These are phyloP conservation scores for Powellomyces hirtus DNA, from an alignment of 192 early-diverging fungal genomes.

Conservation along the genomic window DNA sequence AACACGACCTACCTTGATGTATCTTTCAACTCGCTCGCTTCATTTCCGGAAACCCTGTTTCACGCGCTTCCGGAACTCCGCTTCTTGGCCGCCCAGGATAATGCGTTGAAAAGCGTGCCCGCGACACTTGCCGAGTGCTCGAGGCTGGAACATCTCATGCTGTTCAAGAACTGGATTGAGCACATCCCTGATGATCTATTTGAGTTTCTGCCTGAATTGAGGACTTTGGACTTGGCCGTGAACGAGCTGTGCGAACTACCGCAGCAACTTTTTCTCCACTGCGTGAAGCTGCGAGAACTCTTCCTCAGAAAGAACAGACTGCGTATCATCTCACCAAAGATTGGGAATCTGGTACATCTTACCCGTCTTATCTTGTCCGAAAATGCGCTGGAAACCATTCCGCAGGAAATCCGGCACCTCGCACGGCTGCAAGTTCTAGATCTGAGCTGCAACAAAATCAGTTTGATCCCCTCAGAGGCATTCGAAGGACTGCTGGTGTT, in stretches of 20 bases:
- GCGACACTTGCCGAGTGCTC: not conserved
- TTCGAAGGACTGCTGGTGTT: not conserved
- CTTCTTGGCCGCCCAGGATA: constrained; percentile 1
- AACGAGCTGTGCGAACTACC: not conserved
- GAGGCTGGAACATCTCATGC: not conserved
- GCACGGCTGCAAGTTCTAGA: not conserved
- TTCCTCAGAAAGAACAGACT: not conserved
- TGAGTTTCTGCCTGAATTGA: not conserved
- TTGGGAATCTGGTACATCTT: not conserved
- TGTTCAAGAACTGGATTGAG: not conserved
- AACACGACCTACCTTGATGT: not conserved
- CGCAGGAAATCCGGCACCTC: not conserved
- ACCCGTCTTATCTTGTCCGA: not conserved
- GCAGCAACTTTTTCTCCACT: not conserved
- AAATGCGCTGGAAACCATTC: not conserved
- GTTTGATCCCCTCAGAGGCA: not conserved
- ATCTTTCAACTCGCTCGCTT: not conserved
- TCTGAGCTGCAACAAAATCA: not conserved
- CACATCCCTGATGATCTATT: not conserved
- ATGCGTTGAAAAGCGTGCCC: not conserved
- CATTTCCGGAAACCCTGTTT: not conserved
- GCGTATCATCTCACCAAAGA: not conserved
- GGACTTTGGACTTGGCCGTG: not conserved
- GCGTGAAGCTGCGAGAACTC: not conserved
- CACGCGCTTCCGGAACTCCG: not conserved